These are phyloP conservation scores for Maudiozyma serrabonitensis DNA, from an alignment of 805 yeast genomes.

Conservation along the genomic window DNA sequence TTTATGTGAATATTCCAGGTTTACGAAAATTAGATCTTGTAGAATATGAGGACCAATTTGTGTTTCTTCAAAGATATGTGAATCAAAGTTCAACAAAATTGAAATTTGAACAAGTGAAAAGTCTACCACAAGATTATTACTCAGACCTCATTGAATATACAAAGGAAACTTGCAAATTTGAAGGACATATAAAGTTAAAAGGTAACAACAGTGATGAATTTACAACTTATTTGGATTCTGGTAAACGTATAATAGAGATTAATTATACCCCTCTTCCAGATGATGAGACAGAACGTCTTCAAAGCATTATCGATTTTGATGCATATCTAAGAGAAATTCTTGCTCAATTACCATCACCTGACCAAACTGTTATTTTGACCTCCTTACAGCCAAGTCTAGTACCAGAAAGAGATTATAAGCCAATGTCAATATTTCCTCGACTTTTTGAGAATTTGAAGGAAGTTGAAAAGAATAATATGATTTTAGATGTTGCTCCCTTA, in stretches of 20 bases:
- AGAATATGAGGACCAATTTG: conserved; percentile 34
- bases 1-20: conserved; percentile 48
- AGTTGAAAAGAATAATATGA: conserved; percentile 43
- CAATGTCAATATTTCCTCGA: conserved; percentile 2
- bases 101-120: conserved; percentile 43
- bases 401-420: conserved; percentile 6
- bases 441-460: conserved; percentile 21
- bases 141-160: conserved; percentile 13
- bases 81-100: conserved; percentile 51
- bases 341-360: conserved; percentile 69
- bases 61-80: conserved; percentile 41
- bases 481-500: conserved; percentile 20
- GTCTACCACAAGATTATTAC: conserved; percentile 13
- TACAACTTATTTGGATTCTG: conserved; percentile 52
- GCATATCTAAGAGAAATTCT: conserved; percentile 44
- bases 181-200: conserved; percentile 12
- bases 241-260: conserved; percentile 52
- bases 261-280: conserved; percentile 44
- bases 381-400: conserved; percentile 24
- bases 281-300: conserved; percentile 25
- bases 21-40: conserved; percentile 38
- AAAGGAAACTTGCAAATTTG: conserved; percentile 18
- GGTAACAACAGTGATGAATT: conserved; percentile 36
- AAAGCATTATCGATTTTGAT: conserved; percentile 34
- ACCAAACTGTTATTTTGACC: conserved; percentile 51